These are phyloP conservation scores for Pyrrhoderma noxium DNA, from an alignment of 1,284 basidiomycete genomes.

Conservation along the genomic window DNA sequence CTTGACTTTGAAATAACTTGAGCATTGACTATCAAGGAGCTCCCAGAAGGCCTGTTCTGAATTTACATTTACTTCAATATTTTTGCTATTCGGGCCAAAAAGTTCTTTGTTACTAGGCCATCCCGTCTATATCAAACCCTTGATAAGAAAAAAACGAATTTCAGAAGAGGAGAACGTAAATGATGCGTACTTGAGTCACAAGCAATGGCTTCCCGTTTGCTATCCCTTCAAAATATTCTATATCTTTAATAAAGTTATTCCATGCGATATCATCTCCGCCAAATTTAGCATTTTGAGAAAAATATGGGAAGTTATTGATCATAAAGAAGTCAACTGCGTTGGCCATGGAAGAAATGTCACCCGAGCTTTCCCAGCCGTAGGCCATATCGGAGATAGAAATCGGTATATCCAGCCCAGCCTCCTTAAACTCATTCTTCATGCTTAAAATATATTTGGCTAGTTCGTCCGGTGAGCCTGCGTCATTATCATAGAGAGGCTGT, in stretches of 20 bases:
- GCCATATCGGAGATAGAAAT: conserved; percentile 17
- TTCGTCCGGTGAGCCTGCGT: conserved; percentile 7
- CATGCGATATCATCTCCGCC: conserved; percentile 11
- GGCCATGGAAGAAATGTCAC: conserved; percentile 3
- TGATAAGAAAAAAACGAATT: neutral
- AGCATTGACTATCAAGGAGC: conserved; percentile 18
- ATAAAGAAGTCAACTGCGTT: conserved; percentile 17
- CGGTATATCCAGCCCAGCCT: conserved; percentile 15
- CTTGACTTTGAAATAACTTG: conserved; percentile 15
- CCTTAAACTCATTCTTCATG: conserved; percentile 10
- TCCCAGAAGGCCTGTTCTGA: conserved; percentile 19
- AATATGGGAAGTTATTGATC: conserved; percentile 18
- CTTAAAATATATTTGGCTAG: conserved; percentile 11
- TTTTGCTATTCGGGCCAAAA: conserved; percentile 17
- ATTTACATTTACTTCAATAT: conserved; percentile 15
- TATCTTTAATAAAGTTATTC: conserved; percentile 12
- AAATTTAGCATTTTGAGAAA: conserved; percentile 6
- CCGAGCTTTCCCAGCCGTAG: conserved; percentile 14
- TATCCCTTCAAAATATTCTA: conserved; percentile 6
- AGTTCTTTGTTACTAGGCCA: conserved; percentile 20
- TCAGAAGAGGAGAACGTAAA: neutral
- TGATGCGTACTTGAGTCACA: conserved; percentile 11
- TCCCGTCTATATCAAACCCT: conserved; percentile 15
- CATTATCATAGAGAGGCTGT: conserved; percentile 15
- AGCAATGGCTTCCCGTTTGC: conserved; percentile 16